Evolutionary conservation across 2,329 filamentous ascomycete species (phyloP).

Genomic region (Colletotrichum liriopes): DNA sequence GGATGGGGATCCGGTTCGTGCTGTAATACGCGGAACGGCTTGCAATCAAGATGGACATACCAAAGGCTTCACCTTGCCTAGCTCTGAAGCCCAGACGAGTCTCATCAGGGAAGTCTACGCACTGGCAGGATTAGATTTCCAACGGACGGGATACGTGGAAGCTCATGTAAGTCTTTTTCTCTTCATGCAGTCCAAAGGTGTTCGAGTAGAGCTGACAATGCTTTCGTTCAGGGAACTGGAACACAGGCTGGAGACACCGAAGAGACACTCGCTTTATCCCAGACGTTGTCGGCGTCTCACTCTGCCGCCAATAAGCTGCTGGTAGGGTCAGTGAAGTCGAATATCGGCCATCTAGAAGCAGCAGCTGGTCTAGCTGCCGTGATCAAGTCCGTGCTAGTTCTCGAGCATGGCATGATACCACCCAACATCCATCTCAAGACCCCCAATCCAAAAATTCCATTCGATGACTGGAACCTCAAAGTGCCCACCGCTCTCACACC

Average conservation of each 20-base stretch:
- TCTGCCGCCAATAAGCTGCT: slow-evolving; percentile 8
- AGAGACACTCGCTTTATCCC: slow-evolving; percentile 66
- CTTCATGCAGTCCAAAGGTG: no score
- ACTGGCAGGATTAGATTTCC: slow-evolving; percentile 45
- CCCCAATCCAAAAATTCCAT: slow-evolving; percentile 48
- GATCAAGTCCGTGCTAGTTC: slow-evolving; percentile 48
- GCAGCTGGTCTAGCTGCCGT: slow-evolving; percentile 44
- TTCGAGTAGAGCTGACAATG: no score
- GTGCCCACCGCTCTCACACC: slow-evolving; percentile 2
- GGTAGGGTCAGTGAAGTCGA: slow-evolving; percentile 32
- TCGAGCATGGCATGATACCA: slow-evolving; percentile 51
- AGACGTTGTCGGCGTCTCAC: slow-evolving; percentile 56
- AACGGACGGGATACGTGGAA: slow-evolving; percentile 54
- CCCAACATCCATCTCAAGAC: slow-evolving; percentile 49
- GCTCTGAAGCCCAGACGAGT: slow-evolving; percentile 47
- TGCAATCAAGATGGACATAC: slow-evolving; percentile 60
- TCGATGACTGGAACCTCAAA: slow-evolving; percentile 45
- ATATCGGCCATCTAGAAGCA: slow-evolving; percentile 48
- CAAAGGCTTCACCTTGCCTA: slow-evolving; percentile 54
- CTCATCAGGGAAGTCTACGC: slow-evolving; percentile 56
- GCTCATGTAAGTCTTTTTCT: slow-evolving; percentile 54
- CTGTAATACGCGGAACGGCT: slow-evolving; percentile 50
- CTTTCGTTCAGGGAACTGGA: slow-evolving; percentile 59
- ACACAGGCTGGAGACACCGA: slow-evolving; percentile 69
- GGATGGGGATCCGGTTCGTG: slow-evolving; percentile 53